Base-by-base conservation (phyloP, 805 yeast species). In the Cyberlindnera subsufficiens region DNA sequence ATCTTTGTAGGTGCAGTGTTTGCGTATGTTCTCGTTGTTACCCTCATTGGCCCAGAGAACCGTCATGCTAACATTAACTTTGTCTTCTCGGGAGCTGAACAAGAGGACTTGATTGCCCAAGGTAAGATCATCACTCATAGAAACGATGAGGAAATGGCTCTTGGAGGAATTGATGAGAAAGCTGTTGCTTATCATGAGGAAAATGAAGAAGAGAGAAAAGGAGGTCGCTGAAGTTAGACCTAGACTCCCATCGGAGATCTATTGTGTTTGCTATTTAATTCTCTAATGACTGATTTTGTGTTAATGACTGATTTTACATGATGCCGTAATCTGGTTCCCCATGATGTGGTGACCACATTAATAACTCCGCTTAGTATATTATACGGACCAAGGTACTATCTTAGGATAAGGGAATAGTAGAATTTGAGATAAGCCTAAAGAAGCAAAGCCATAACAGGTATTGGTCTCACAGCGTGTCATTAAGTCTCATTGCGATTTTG, bases 1-100 rank as follows among this genome's bases (percentile, higher is more conserved):
- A 80, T 80, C 42, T 79, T 80, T 58, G 69, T 78, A 64, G 86
- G 82, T 19, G 72, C 80, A 54, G 85, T 79, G 3, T 75, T 76
- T 48, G 81, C 63, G 0, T 77, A 67, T 49, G 67, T 78, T 39
- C 55, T 79, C 13, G 9, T 78, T 2, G 62, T 78, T 31, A 63
- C 75, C 1, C 59, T 79, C 33, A 42, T 80, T 38, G 87, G 87
- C 14, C 86, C 86, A 6, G 87, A 80, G 59, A 72, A 76, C 45
- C 69, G 63, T 52, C 61, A 60, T 38, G 62, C 58, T 15, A 54
- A 61, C 31, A 55, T 59, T 32, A 54, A 52, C 45, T 52, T 42
- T 35, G 43, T 37, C 9, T 44, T 58, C 27, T 42, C 47, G 20
- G 55, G 50, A 13, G 51, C 54, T n/a, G 61, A 56, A 42, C 47